Evolutionary conservation across 2,329 filamentous ascomycete species (phyloP).

Genomic region (Diaporthe destruens): DNA sequence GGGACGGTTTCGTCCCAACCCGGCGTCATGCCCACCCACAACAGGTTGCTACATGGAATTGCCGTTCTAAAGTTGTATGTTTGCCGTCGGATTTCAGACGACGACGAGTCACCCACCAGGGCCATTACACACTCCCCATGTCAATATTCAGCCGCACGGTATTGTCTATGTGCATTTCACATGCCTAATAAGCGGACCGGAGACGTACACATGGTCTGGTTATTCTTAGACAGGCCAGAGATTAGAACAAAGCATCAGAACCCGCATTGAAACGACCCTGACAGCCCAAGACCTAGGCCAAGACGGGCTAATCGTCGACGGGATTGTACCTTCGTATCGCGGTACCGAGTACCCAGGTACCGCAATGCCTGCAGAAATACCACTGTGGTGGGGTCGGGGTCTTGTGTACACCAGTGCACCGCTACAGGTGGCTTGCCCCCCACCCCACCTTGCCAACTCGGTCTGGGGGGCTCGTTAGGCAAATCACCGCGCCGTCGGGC

Average conservation of each 20-base stretch:
- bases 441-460: conserved; percentile 26
- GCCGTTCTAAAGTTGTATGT: not conserved
- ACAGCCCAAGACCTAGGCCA: conserved; percentile 12
- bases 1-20: conserved; percentile 18
- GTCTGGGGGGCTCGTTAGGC: conserved; percentile 32
- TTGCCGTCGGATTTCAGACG: conserved; percentile 2
- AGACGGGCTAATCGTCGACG: not conserved
- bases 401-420: conserved; percentile 17
- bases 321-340: not conserved
- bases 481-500: conserved; percentile 33
- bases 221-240: conserved; percentile 24
- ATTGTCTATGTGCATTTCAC: not conserved
- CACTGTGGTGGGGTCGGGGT: conserved; percentile 23
- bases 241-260: conserved; percentile 6
- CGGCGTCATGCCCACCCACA: not conserved
- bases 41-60: not conserved
- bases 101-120: conserved; percentile 13
- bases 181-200: not conserved
- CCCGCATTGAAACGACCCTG: conserved; percentile 8
- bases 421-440: conserved; percentile 4
- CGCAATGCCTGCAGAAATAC: conserved; percentile 25
- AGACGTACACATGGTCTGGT: not conserved
- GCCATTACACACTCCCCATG: too few relatives aligned
- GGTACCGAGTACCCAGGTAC: conserved; percentile 12
- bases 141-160: not conserved